A percentile compares a stretch with the other conserved stretches of the same genome.
Conservation (phyloP, 2,329 filamentous ascomycete species). For the Aspergillus oerlinghausenensis region DNA sequence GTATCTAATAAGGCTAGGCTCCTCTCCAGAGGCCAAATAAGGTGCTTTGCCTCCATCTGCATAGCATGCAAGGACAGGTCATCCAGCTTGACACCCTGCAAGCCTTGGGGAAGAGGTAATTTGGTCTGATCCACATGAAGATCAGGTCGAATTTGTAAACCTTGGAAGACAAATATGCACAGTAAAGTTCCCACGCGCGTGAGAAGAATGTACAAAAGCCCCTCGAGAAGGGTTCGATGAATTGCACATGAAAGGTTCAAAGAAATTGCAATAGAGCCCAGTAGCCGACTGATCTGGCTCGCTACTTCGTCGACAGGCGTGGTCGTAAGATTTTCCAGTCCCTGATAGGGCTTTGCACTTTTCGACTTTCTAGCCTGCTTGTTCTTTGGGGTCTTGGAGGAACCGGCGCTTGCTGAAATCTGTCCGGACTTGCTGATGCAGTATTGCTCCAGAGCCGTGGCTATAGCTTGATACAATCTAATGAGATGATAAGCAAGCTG, state of each 20-base stretch:
- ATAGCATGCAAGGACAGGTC: conserved; percentile 21
- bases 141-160: conserved; percentile 24
- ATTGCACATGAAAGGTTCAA: conserved; percentile 21
- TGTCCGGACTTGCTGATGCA: conserved; percentile 17
- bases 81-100: conserved; percentile 21
- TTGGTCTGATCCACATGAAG: conserved; percentile 17
- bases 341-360: background rate
- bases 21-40: conserved; percentile 34
- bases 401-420: background rate
- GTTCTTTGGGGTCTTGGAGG: conserved; percentile 3
- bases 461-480: conserved; percentile 27
- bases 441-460: conserved; percentile 23
- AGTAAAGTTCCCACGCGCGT: conserved; percentile 38
- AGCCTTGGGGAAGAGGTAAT: conserved; percentile 29
- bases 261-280: conserved; percentile 28
- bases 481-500: conserved; percentile 33
- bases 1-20: conserved; percentile 21
- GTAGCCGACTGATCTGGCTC: conserved; percentile 18
- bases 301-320: conserved; percentile 14
- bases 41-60: conserved; percentile 31
- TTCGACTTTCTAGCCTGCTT: conserved; percentile 3
- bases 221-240: conserved; percentile 38
- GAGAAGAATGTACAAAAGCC: conserved; percentile 36
- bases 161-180: conserved; percentile 36
- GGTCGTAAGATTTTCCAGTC: background rate